Evolutionary conservation across 805 yeast species (phyloP), one percentile per base, ranked within the genome.

Genomic region (Cyberlindnera euphorbiiphila): DNA sequence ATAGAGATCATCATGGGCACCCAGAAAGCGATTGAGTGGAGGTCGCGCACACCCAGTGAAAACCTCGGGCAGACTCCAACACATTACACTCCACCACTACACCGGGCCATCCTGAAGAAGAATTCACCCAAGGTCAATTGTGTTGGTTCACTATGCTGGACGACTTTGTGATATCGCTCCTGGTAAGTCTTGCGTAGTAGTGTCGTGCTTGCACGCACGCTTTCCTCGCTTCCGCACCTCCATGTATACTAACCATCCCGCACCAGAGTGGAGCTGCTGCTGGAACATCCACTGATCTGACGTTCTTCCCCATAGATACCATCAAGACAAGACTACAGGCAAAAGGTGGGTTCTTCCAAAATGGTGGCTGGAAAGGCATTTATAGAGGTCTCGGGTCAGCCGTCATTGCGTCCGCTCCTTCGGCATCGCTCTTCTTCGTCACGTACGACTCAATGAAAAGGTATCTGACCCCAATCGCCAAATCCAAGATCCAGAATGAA

Each of bases 281-380:
- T 6, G 99, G 99, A 12, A 93, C 96, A 2, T 81, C 94, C 6
- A 89, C 97, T 1, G 99, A 93, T 63, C 68, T 93, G 25, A 87
- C 83, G 4, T 93, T 93, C 62, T 93, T 91, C 67, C 98, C 99
- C 11, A 86, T 93, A 26, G 99, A 93, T 53, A 93, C 99, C 1
- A 52, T 93, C 39, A 93, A 93, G 63, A 93, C 99, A 0, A 69
- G 99, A 40, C 66, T 93, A 12, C 99, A 93, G 60, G 98, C 98
- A 15, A 78, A 78, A 56, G 96, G 96, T 24, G 98, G 98, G 1
- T 91, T 93, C 54, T 85, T 87, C 59, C 66, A 62, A 13, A 91
- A 89, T 62, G 99, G 99, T 20, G 98, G 96, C 2, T 91, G 91
- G 75, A 66, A 62, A 34, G 98, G 98, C 1, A 79, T 93, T 15